Conservation (phyloP, 441 rosid genomes). For the Adansonia madagascariensis region DNA sequence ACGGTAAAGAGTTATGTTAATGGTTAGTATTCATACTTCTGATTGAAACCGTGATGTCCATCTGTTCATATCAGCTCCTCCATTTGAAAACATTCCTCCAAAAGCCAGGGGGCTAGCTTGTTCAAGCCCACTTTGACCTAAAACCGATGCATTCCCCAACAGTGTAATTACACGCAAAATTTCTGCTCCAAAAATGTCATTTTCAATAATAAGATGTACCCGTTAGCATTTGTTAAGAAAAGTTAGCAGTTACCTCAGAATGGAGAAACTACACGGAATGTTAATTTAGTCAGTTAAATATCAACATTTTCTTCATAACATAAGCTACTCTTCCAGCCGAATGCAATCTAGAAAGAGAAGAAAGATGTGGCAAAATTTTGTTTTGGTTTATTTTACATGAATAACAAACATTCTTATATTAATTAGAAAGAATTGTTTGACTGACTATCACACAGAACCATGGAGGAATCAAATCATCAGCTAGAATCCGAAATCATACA, state of each 20-base stretch:
- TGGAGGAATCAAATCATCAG: slow-evolving; percentile 16
- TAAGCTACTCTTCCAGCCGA: slow-evolving; percentile 41
- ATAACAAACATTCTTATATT: slow-evolving; percentile 18
- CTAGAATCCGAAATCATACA: slow-evolving; percentile 19
- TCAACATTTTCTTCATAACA: slow-evolving; percentile 44
- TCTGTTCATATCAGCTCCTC: slow-evolving; percentile 94
- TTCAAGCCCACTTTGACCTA: slow-evolving; percentile 99
- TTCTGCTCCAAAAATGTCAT: slow-evolving; percentile 99
- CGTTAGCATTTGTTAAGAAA: slow-evolving; percentile 89
- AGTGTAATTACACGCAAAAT: slow-evolving; percentile 99
- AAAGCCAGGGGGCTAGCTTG: slow-evolving; percentile 96
- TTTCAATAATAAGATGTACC: slow-evolving; percentile 96
- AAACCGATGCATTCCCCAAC: slow-evolving; percentile 98
- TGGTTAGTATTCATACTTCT: slow-evolving; percentile 99
- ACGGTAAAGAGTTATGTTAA: slow-evolving; percentile 91
- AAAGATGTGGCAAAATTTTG: slow-evolving; percentile 19
- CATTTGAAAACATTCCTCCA: slow-evolving; percentile 93
- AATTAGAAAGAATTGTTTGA: not conserved
- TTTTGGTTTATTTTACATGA: slow-evolving; percentile 15
- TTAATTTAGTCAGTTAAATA: slow-evolving; percentile 63
- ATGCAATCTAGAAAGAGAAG: slow-evolving; percentile 28
- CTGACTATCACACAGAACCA: slow-evolving; percentile 1
- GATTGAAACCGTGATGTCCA: slow-evolving; percentile 97
- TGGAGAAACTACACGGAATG: slow-evolving; percentile 60
- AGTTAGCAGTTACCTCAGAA: slow-evolving; percentile 78